Evolutionary conservation across 2,329 filamentous ascomycete genomes (phyloP), one percentile per base, ranked within the genome.

Genomic region (Lasiodiplodia sp.): DNA sequence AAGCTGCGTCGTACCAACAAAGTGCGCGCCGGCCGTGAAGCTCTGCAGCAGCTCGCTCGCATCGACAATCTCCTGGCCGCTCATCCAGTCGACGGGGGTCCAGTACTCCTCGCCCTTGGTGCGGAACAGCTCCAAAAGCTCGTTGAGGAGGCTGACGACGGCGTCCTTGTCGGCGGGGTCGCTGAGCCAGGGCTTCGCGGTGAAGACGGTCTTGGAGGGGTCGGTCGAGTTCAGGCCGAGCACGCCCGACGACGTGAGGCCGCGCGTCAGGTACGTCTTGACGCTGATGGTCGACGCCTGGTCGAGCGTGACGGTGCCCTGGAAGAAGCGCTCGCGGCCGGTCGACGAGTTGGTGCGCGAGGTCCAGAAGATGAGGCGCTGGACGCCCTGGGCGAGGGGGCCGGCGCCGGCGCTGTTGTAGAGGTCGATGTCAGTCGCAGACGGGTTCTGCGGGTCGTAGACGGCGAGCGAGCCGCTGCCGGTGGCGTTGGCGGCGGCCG

Each of bases 91-190:
- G 0, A 84, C 73, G 1, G 73, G 51, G 37, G n/a, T 37, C 75
- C 87, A 87, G 14, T 82, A 85, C 21, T 92, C 8, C 4, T 34
- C 83, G 58, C 83, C 40, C 16, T 7, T 81, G 14, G 84, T 84
- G 37, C 82, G 79, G 21, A 91, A 80, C 2, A 87, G 83, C 1
- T 81, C 78, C 58, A 87, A 82, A 69, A 92, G 77, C 70, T 87
- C 87, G 78, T 90, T 85, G 73, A 92, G 86, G 34, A 88, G 87
- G 56, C 84, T 81, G 63, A 89, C 86, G 16, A 91, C 87, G 18
- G 88, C 87, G 57, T 85, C 84, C 23, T 86, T 83, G 77, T 92
- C 90, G 67, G 84, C 83, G 21, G 83, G 76, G 68, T 88, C 77
- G 40, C 83, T 82, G 2, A 91, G 83, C 77, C 89, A 91, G 0